A percentile compares a stretch with the other conserved stretches of the same genome.
phyloP scores from a whole-genome alignment of 768 basidiomycete genomes.

The Phylloporus arenicola region DNA sequence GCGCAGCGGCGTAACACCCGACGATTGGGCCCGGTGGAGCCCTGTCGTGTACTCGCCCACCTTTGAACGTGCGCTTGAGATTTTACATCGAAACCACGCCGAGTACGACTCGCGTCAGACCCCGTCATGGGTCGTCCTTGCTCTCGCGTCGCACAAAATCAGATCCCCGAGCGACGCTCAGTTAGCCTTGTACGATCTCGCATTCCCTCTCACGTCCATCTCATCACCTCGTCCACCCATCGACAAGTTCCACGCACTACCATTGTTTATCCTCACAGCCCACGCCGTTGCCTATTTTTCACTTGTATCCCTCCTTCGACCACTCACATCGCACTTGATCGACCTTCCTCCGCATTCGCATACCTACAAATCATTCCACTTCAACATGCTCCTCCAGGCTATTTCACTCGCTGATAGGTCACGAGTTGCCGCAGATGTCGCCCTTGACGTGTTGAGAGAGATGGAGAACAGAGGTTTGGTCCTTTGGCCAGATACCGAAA shows the following conservation, averaged over 20 bases:
- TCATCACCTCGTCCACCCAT: constrained; percentile 22
- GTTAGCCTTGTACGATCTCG: constrained; percentile 39
- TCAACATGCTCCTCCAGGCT: constrained; percentile 52
- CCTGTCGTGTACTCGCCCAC: constrained; percentile 31
- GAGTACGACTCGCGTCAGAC: constrained; percentile 3
- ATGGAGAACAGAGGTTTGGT: constrained; percentile 44
- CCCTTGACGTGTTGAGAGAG: constrained; percentile 37
- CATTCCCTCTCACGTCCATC: constrained; percentile 34
- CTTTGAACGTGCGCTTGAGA: constrained; percentile 29
- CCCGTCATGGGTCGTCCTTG: constrained; percentile 55
- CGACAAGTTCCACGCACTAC: constrained; percentile 1
- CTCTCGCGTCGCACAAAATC: constrained; percentile 44
- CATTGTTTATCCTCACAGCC: constrained; percentile 25
- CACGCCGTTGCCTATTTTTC: constrained; percentile 47
- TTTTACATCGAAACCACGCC: constrained; percentile 11
- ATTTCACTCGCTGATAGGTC: constrained; percentile 42
- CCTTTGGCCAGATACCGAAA: constrained; percentile 40
- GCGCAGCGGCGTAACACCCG: constrained; percentile 27
- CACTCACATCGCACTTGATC: constrained; percentile 41
- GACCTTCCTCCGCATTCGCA: constrained; percentile 19
- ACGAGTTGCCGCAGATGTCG: constrained; percentile 34
- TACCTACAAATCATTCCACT: constrained; percentile 28
- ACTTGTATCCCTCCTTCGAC: constrained; percentile 42
- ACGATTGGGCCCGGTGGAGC: constrained; percentile 40
- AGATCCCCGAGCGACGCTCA: constrained; percentile 42